A percentile compares a stretch with the other conserved stretches of the same genome.
Evolutionary conservation across 2,329 filamentous ascomycete species (phyloP).

Genomic region (Aspergillus novoparasiticus): DNA sequence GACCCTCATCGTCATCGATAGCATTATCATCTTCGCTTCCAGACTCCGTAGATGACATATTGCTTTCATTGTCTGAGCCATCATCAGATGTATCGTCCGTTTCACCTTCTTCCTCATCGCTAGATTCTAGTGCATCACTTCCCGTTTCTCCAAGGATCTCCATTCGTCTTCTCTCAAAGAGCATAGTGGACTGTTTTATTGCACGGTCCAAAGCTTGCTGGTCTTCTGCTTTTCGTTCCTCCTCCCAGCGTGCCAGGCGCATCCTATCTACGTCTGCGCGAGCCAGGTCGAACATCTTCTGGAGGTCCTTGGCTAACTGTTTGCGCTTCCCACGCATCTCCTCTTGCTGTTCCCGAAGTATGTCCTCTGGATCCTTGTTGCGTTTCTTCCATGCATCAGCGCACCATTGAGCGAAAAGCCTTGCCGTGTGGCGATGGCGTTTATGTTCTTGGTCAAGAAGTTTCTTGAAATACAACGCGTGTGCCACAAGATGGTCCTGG

Average conservation of each 20-base stretch:
- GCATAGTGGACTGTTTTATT: conserved; percentile 54
- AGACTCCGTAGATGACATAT: conserved; percentile 51
- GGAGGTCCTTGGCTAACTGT: conserved; percentile 67
- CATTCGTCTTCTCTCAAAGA: conserved; percentile 49
- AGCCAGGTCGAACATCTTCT: conserved; percentile 63
- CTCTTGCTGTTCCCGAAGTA: conserved; percentile 75
- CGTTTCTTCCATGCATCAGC: conserved; percentile 46
- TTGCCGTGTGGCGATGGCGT: conserved; percentile 75
- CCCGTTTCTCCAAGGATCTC: conserved; percentile 57
- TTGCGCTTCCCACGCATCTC: conserved; percentile 70
- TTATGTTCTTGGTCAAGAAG: conserved; percentile 78
- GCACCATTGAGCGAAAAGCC: conserved; percentile 66
- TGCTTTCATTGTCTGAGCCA: conserved; percentile 50
- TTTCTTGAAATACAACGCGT: conserved; percentile 77
- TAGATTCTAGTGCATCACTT: conserved; percentile 71
- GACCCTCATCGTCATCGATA: conserved; percentile 46
- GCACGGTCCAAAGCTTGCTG: conserved; percentile 59
- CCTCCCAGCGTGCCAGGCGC: conserved; percentile 61
- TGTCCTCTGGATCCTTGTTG: conserved; percentile 64
- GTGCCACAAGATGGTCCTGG: conserved; percentile 78
- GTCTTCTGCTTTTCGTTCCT: conserved; percentile 52
- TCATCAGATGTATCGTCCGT: conserved; percentile 59
- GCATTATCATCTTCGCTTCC: conserved; percentile 45
- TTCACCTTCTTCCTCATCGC: conserved; percentile 48
- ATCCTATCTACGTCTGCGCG: conserved; percentile 60